A percentile compares a stretch with the other conserved stretches of the same genome.
Conservation (phyloP, 2,329 filamentous ascomycete genomes). For the Venturiaceae sp. region DNA sequence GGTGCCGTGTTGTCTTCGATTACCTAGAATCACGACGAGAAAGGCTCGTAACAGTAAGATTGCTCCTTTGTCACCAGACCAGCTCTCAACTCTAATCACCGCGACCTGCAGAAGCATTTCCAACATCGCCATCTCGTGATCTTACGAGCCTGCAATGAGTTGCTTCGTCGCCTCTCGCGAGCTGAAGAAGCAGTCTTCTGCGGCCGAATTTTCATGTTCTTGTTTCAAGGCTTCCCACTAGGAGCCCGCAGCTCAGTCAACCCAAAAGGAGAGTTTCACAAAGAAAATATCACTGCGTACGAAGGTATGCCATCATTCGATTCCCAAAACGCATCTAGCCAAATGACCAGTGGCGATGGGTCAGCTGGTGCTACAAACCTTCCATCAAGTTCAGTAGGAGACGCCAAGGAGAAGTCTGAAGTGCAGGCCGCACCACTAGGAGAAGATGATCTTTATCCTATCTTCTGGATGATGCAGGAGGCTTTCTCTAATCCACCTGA, state of each 20-base stretch:
- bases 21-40: constrained; percentile 91
- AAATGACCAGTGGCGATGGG: constrained; percentile 20
- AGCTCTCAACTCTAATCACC: neutral
- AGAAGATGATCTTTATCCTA: constrained; percentile 68
- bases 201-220: constrained; percentile 93
- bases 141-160: constrained; percentile 87
- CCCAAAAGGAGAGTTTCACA: constrained; percentile 87
- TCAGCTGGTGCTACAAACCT: constrained; percentile 20
- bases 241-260: constrained; percentile 98
- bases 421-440: constrained; percentile 33
- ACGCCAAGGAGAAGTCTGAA: constrained; percentile 32
- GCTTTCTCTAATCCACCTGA: constrained; percentile 82
- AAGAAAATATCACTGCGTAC: constrained; percentile 85
- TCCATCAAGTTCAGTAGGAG: constrained; percentile 27
- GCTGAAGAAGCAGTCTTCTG: constrained; percentile 97
- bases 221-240: constrained; percentile 95
- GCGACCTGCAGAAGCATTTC: constrained; percentile 24
- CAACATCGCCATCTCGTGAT: constrained; percentile 61
- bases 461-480: constrained; percentile 90
- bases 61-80: neutral
- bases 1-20: constrained; percentile 85
- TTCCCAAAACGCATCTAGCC: constrained; percentile 35
- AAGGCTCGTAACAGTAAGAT: constrained; percentile 63
- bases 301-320: constrained; percentile 45
- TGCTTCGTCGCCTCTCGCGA: constrained; percentile 85